Percentiles rank a stretch among this genome's conserved stretches.
These are phyloP conservation scores for Conticribra weissflogii DNA, from an alignment of 108 stramenopile species.

Conservation along the genomic window DNA sequence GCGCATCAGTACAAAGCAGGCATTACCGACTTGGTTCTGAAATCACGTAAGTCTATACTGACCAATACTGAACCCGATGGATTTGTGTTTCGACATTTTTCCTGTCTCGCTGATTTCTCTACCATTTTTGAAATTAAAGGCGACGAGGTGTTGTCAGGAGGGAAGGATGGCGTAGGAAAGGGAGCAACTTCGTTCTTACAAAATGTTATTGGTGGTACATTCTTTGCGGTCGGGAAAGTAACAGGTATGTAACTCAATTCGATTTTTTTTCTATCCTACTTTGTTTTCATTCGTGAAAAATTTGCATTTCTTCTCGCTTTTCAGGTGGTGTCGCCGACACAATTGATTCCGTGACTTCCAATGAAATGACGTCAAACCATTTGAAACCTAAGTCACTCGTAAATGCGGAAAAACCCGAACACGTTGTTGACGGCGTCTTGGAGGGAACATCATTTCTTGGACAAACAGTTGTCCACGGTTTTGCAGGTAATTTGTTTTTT, in stretches of 20 bases:
- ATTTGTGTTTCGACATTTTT: too few relatives aligned
- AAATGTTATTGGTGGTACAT: slow-evolving; percentile 31
- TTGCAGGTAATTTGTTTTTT: too few relatives aligned
- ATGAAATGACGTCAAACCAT: slow-evolving; percentile 27
- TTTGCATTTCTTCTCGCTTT: too few relatives aligned
- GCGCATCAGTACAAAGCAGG: slow-evolving; percentile 25
- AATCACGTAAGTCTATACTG: slow-evolving; percentile 33
- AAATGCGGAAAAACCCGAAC: slow-evolving; percentile 6
- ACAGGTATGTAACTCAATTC: too few relatives aligned
- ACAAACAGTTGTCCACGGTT: slow-evolving; percentile 25
- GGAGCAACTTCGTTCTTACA: slow-evolving; percentile 21
- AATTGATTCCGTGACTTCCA: slow-evolving; percentile 23
- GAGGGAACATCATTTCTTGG: slow-evolving; percentile 33
- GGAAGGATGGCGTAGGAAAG: slow-evolving; percentile 28
- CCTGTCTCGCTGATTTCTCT: too few relatives aligned
- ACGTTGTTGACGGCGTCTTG: slow-evolving; percentile 28
- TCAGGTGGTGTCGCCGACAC: slow-evolving; percentile 25
- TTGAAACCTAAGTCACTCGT: slow-evolving; percentile 15
- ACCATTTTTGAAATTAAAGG: too few relatives aligned
- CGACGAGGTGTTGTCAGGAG: slow-evolving; percentile 20
- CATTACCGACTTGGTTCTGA: slow-evolving; percentile 19
- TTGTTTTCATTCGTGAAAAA: too few relatives aligned
- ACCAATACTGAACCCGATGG: too few relatives aligned
- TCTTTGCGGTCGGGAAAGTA: slow-evolving; percentile 22
- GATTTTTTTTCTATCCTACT: too few relatives aligned